Conservation (phyloP, 306 rosid species). For the Cucurbita moschata region DNA sequence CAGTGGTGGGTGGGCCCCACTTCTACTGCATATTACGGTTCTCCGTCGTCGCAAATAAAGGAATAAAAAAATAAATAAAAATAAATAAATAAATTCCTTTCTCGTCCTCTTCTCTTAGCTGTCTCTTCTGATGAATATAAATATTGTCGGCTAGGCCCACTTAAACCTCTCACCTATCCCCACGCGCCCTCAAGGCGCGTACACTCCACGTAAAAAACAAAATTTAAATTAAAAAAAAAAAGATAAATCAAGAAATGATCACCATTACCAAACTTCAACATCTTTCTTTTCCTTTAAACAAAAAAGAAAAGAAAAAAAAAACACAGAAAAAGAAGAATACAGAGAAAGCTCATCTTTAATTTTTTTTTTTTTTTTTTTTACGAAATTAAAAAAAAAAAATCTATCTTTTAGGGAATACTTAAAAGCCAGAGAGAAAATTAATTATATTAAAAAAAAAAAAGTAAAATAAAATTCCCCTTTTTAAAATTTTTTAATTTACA, state of each 20-base stretch:
- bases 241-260: not conserved
- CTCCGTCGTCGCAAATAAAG: not conserved
- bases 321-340: not conserved
- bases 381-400: not conserved
- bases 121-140: not conserved
- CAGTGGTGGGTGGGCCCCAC: not conserved
- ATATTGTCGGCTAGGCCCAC: not conserved
- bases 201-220: not conserved
- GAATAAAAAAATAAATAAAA: not conserved
- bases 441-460: not conserved
- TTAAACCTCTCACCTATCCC: not conserved
- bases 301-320: not conserved
- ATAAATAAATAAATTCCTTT: not conserved
- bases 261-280: not conserved
- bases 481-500: slow-evolving; percentile 12
- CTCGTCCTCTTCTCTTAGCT: not conserved
- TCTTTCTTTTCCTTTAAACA: not conserved
- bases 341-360: not conserved
- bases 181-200: not conserved
- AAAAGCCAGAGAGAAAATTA: not conserved
- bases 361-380: not conserved
- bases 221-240: no score
- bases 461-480: not conserved
- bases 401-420: not conserved
- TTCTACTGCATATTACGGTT: not conserved